Percentiles rank a stretch among this genome's conserved stretches.
Evolutionary conservation across 208 protist species (phyloP).

Genomic region (Leishmania arabica): DNA sequence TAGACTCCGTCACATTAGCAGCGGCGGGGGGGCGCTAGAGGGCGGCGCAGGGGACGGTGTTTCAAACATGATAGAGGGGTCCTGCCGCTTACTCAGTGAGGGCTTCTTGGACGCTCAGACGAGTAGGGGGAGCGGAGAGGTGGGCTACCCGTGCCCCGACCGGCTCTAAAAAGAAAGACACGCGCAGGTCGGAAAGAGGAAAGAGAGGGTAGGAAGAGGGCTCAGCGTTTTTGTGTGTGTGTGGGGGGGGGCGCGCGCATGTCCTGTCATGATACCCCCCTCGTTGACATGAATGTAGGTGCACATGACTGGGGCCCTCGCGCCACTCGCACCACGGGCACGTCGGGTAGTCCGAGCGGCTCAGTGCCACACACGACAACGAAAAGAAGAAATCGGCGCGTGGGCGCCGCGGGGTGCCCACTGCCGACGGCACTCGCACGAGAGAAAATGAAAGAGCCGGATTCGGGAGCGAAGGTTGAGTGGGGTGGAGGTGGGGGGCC

Average conservation of each 20-base stretch:
- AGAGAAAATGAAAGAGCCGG: not conserved
- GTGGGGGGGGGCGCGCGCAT: too few species aligned
- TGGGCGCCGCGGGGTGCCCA: not conserved
- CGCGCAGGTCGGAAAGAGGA: not conserved
- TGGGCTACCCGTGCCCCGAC: not conserved
- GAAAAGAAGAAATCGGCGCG: not conserved
- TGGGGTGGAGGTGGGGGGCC: not conserved
- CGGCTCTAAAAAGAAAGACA: not conserved
- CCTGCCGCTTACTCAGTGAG: not conserved
- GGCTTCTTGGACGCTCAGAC: not conserved
- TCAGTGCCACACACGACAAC: not conserved
- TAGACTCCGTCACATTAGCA: not conserved
- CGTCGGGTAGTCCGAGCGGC: not conserved
- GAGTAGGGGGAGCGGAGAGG: not conserved
- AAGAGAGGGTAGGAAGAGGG: not conserved
- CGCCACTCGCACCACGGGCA: not conserved
- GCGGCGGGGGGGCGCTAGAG: not conserved
- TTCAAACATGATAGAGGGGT: not conserved
- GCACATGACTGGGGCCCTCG: not conserved
- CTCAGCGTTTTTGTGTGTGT: not conserved
- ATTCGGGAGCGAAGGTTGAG: not conserved
- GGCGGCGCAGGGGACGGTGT: not conserved
- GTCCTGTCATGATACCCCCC: not conserved
- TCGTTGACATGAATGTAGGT: not conserved
- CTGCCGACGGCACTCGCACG: not conserved